Conservation (phyloP, 208 protist genomes). For the Strigomonas culicis region DNA sequence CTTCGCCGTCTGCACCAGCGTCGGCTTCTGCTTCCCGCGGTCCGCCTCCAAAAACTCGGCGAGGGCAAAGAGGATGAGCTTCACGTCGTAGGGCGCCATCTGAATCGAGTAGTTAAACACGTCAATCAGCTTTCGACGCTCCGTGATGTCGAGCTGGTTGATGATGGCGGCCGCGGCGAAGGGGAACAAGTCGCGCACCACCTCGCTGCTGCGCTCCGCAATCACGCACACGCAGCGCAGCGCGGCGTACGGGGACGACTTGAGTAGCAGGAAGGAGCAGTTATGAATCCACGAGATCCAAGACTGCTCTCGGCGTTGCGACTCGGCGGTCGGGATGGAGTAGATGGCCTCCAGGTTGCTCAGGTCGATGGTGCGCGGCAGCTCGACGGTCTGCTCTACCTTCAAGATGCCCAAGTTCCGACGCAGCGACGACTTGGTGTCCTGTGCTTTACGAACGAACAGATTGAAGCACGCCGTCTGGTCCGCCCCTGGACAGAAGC, state of each 20-base stretch:
- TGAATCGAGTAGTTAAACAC: constrained; percentile 62
- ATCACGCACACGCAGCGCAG: constrained; percentile 45
- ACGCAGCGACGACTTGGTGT: constrained; percentile 76
- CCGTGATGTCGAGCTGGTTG: constrained; percentile 28
- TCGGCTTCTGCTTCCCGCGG: constrained; percentile 49
- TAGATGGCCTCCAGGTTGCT: constrained; percentile 56
- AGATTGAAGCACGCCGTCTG: constrained; percentile 57
- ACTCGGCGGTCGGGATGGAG: constrained; percentile 64
- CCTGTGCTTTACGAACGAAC: constrained; percentile 76
- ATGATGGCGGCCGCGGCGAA: constrained; percentile 80
- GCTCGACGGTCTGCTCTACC: constrained; percentile 65
- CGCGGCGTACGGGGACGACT: constrained; percentile 78
- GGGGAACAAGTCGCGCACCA: constrained; percentile 77
- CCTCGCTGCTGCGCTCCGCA: constrained; percentile 65
- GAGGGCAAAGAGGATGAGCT: constrained; percentile 76
- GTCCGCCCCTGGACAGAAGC: constrained; percentile 44
- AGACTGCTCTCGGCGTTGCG: constrained; percentile 83
- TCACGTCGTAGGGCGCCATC: constrained; percentile 69
- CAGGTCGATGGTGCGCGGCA: constrained; percentile 33
- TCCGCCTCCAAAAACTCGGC: constrained; percentile 87
- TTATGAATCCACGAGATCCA: constrained; percentile 89
- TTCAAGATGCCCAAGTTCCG: constrained; percentile 79
- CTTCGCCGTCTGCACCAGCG: constrained; percentile 40
- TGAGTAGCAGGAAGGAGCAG: constrained; percentile 61
- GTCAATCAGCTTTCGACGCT: constrained; percentile 59